These are phyloP conservation scores for Ustilago nuda DNA, from an alignment of 1,284 basidiomycete genomes.

Conservation along the genomic window DNA sequence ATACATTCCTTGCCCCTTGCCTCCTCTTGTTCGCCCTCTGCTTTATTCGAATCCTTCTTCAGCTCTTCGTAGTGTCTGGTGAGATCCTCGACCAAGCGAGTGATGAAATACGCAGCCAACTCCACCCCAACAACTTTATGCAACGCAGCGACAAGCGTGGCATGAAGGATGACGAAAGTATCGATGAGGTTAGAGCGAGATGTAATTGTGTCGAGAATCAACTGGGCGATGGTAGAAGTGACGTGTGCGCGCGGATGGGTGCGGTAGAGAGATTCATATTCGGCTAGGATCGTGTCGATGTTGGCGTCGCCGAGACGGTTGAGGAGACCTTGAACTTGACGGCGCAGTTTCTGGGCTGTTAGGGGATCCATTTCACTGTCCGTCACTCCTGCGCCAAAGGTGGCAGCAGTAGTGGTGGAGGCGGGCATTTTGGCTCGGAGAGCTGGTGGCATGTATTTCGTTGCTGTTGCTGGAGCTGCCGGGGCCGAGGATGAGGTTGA, in stretches of 20 bases:
- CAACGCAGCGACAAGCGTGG: slow-evolving; percentile 85
- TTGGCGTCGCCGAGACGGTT: slow-evolving; percentile 91
- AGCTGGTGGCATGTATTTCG: slow-evolving; percentile 73
- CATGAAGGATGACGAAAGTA: slow-evolving; percentile 90
- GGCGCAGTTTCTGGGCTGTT: slow-evolving; percentile 76
- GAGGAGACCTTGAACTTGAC: slow-evolving; percentile 86
- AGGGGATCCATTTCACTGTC: slow-evolving; percentile 54
- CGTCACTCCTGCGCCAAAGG: not conserved
- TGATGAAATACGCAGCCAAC: slow-evolving; percentile 76
- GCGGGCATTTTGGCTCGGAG: slow-evolving; percentile 70
- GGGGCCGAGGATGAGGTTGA: slow-evolving; percentile 10
- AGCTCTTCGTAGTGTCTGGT: slow-evolving; percentile 33
- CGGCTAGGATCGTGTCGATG: slow-evolving; percentile 81
- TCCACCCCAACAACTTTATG: slow-evolving; percentile 89
- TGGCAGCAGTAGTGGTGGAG: not conserved
- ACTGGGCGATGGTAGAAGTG: slow-evolving; percentile 80
- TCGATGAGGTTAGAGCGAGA: slow-evolving; percentile 83
- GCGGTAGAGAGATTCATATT: slow-evolving; percentile 82
- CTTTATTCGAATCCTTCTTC: not conserved
- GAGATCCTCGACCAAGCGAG: slow-evolving; percentile 48
- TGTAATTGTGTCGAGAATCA: slow-evolving; percentile 86
- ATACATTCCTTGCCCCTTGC: slow-evolving; percentile 79
- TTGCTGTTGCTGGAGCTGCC: slow-evolving; percentile 39
- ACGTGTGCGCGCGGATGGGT: slow-evolving; percentile 85
- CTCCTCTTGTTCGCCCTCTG: slow-evolving; percentile 42